phyloP scores from a whole-genome alignment of 1,139 yeast species.

The Lodderomyces jiufengensis region DNA sequence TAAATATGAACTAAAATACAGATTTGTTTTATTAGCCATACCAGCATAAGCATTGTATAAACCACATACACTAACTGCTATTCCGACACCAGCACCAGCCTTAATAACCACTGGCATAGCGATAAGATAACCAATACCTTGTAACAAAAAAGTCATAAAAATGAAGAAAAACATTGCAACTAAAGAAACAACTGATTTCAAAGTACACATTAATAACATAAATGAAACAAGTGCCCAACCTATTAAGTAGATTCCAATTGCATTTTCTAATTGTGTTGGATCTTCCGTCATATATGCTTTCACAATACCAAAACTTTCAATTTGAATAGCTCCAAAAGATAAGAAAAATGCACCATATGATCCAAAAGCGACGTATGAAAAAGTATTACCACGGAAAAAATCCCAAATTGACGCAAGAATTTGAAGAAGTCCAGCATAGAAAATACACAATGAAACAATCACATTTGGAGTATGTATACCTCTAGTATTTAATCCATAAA shows the following conservation, averaged over 20 bases:
- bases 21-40: slow-evolving; percentile 60
- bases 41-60: slow-evolving; percentile 75
- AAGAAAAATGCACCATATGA: slow-evolving; percentile 39
- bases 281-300: slow-evolving; percentile 45
- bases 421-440: slow-evolving; percentile 44
- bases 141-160: slow-evolving; percentile 31
- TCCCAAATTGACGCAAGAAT: slow-evolving; percentile 49
- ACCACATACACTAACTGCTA: slow-evolving; percentile 63
- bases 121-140: slow-evolving; percentile 34
- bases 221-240: slow-evolving; percentile 42
- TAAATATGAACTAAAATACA: too few relatives aligned
- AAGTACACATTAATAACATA: slow-evolving; percentile 30
- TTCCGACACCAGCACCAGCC: slow-evolving; percentile 73
- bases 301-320: slow-evolving; percentile 46
- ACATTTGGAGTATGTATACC: slow-evolving; percentile 28
- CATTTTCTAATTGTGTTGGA: slow-evolving; percentile 23
- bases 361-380: slow-evolving; percentile 33
- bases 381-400: slow-evolving; percentile 29
- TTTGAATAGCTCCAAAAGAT: slow-evolving; percentile 29
- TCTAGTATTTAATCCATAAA: slow-evolving; percentile 33
- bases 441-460: slow-evolving; percentile 38
- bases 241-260: slow-evolving; percentile 34
- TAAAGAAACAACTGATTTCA: slow-evolving; percentile 36
- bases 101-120: slow-evolving; percentile 30
- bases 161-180: slow-evolving; percentile 28